Evolutionary conservation across 495 filamentous ascomycete genomes (phyloP), one percentile per base, ranked within the genome.

Genomic region (Amniculicola lignicola): DNA sequence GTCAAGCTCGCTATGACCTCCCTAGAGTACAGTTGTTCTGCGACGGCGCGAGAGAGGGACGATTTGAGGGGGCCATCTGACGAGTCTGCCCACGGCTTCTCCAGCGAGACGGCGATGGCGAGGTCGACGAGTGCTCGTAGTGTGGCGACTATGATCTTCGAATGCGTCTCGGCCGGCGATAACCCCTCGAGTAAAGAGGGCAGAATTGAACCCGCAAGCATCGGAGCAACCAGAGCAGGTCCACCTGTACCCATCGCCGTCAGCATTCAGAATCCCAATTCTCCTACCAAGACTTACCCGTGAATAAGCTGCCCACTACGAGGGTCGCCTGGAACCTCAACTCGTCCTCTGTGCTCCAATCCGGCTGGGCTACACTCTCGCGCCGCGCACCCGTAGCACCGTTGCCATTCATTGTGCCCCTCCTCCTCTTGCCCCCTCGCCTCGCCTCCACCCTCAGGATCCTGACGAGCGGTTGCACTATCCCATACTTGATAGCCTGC

Each of bases 221-320:
- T 74, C 22, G 93, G 85, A 4, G 75, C 69, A 35, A 96, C 77
- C 68, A 91, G 94, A 4, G 84, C 73, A 40, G 88, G 80, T 24
- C 93, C 92, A 64, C 89, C 91, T 95, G 66, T 19, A 18, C 29
- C 1, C 16, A 11, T 3, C 15, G 22, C n/a, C 11, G 44, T 50
- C 48, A 63, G 48, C 54, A 35, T 22, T 11, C 16, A 22, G 19
- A 40, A 9, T 9, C n/a, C n/a, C 9, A 12, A 40, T 40, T 9
- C 37, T 18, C 37, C 10, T 43, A 21, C 10, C 11, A 15, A 31
- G 67, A 71, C 68, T 53, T 76, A 93, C 92, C 93, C 72, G 86
- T 82, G 36, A 88, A 88, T 60, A 98, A 74, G 68, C 87, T 95
- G 23, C 84, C 87, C 21, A 94, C 71, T 23, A 95, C 77, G 51